These are phyloP conservation scores for Rubroboletus pulcherrimus DNA, from an alignment of 768 basidiomycete genomes.

Conservation along the genomic window DNA sequence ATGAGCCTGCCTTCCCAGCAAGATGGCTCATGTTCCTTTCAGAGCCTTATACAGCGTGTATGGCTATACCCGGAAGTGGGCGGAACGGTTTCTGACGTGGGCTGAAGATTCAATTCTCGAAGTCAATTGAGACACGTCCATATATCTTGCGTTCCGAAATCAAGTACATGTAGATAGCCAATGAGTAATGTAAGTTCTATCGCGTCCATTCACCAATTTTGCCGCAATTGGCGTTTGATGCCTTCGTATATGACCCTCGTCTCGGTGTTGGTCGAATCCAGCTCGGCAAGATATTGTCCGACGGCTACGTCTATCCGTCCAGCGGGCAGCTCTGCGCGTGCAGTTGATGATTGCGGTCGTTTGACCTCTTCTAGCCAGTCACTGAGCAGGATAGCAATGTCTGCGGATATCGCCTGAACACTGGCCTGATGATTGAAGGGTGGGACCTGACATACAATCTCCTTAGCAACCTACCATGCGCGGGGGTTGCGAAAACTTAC, in stretches of 20 bases:
- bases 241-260: conserved; percentile 65
- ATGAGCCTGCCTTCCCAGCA: background rate
- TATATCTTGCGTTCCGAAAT: conserved; percentile 8
- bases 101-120: conserved; percentile 82
- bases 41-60: conserved; percentile 76
- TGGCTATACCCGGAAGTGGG: conserved; percentile 52
- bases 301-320: conserved; percentile 71
- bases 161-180: conserved; percentile 16
- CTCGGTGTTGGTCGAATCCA: conserved; percentile 58
- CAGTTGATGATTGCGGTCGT: conserved; percentile 62
- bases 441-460: conserved; percentile 50
- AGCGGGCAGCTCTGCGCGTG: conserved; percentile 70
- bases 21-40: conserved; percentile 11
- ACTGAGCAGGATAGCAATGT: conserved; percentile 73
- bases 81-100: conserved; percentile 58
- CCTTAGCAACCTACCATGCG: background rate
- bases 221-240: conserved; percentile 66
- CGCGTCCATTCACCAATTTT: conserved; percentile 56
- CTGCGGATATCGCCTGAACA: conserved; percentile 75
- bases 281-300: conserved; percentile 69
- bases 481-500: conserved; percentile 39
- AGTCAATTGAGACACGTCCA: conserved; percentile 43
- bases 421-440: conserved; percentile 80
- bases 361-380: conserved; percentile 82
- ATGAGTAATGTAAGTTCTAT: conserved; percentile 1